Base-by-base conservation (phyloP, 1,284 basidiomycete genomes). In the Cryptococcus sp. region DNA sequence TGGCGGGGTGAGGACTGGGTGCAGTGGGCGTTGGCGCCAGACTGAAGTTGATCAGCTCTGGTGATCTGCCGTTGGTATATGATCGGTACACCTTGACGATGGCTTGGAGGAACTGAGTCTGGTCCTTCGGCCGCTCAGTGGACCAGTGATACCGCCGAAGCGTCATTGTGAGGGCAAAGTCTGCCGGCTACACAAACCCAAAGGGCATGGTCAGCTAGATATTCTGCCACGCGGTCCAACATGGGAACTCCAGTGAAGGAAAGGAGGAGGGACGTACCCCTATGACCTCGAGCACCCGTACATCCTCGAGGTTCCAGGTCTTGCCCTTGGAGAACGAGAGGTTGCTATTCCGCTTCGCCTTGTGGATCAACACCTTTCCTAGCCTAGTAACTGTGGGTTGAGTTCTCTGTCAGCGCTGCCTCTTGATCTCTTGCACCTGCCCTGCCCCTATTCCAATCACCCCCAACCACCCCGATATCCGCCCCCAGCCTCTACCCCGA, bases 291-390 rank as follows among this genome's bases (percentile, higher is more conserved):
- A 98, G 75, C 36, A 80, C 85, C 53, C 87, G 82, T 62, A 98
- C 82, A 71, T 95, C 91, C 47, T 84, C 78, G 43, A 98, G 77
- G 61, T 82, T 84, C 96, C 96, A 99, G 9, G 94, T 93, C 80
- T 99, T 99, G 21, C 96, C 96, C 53, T 97, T 91, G 20, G 93
- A 97, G 79, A 96, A 98, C 0, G 89, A 86, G 39, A 90, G 89
- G 70, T 98, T 98, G 39, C 87, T 86, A 74, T 99, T 98, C 58
- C 91, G 79, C 77, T 98, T 98, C 7, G 93, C 92, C 77, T 99
- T 98, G 82, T 98, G 92, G 23, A 97, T 82, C 69, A 87, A 86
- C 8, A 87, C 88, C 57, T 79, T 78, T 39, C 85, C 85, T 64
- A 82, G 82, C 65, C 75, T 81, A 8, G 84, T 80, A 74, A 87